Evolutionary conservation across 768 basidiomycete species (phyloP).

Genomic region (Cantharellus cinnabarinus): DNA sequence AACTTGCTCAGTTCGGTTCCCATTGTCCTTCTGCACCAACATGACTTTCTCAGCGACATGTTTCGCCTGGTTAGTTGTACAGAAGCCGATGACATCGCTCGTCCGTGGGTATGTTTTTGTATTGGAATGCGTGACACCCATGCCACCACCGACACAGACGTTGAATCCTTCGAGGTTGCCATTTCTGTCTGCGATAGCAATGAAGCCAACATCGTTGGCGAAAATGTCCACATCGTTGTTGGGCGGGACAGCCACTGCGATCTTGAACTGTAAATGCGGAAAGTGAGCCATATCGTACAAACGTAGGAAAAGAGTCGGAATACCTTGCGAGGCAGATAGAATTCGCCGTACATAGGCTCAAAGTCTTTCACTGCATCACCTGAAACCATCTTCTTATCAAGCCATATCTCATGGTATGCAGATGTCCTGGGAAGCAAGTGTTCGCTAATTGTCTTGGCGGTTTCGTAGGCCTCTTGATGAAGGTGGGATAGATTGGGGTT

Average conservation of each 20-base stretch:
- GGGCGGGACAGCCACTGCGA: constrained; percentile 89
- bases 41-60: constrained; percentile 83
- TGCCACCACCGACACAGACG: constrained; percentile 84
- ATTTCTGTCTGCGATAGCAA: constrained; percentile 62
- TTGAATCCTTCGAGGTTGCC: constrained; percentile 84
- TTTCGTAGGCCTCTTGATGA: constrained; percentile 65
- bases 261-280: constrained; percentile 53
- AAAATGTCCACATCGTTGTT: constrained; percentile 93
- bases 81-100: constrained; percentile 81
- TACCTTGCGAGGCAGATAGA: constrained; percentile 93
- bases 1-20: constrained; percentile 80
- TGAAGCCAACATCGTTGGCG: constrained; percentile 90
- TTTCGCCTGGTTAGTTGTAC: constrained; percentile 66
- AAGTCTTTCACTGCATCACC: constrained; percentile 87
- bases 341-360: constrained; percentile 94
- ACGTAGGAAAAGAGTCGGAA: constrained; percentile 3
- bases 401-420: constrained; percentile 98
- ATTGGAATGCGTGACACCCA: constrained; percentile 98
- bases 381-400: constrained; percentile 89
- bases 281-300: not conserved
- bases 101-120: constrained; percentile 95
- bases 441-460: constrained; percentile 64
- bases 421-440: constrained; percentile 76
- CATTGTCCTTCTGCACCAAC: constrained; percentile 85
- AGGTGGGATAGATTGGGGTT: constrained; percentile 78